phyloP scores from a whole-genome alignment of 306 rosid species.

The Begonia masoniana region DNA sequence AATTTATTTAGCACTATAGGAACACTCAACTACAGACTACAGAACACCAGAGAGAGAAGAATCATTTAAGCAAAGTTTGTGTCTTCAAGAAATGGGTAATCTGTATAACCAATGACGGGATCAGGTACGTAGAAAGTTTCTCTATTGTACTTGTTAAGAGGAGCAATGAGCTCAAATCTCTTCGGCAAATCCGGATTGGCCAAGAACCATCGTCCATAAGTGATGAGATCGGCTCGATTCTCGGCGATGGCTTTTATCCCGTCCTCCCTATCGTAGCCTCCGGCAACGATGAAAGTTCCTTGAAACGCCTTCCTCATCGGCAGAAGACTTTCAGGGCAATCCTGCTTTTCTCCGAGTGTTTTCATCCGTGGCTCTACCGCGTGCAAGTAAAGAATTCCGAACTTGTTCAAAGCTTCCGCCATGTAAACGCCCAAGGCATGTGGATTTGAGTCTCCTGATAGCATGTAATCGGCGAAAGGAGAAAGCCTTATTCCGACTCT shows the following conservation, averaged over 20 bases:
- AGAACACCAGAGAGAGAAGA: too few species aligned
- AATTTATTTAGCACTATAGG: too few species aligned
- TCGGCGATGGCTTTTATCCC: constrained; percentile 15
- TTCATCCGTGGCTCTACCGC: constrained; percentile 57
- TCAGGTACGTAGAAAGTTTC: constrained; percentile 7
- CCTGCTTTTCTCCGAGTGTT: constrained; percentile 7
- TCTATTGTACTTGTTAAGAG: constrained; percentile 15
- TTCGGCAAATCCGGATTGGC: constrained; percentile 22
- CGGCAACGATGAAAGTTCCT: constrained; percentile 20
- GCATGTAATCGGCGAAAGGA: constrained; percentile 41
- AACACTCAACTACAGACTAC: too few species aligned
- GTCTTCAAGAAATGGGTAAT: constrained; percentile 14
- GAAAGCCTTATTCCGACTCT: constrained; percentile 66
- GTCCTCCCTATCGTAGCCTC: constrained; percentile 15
- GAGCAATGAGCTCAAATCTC: constrained; percentile 10
- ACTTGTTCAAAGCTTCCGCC: constrained; percentile 25
- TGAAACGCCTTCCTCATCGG: constrained; percentile 31
- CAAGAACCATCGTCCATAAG: constrained; percentile 19
- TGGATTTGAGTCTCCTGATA: constrained; percentile 60
- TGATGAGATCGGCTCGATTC: constrained; percentile 13
- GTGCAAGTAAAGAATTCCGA: constrained; percentile 41
- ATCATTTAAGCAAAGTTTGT: neutral
- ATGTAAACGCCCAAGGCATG: constrained; percentile 34
- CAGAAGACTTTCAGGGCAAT: constrained; percentile 14
- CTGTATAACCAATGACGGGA: constrained; percentile 21